Percentiles rank a stretch among this genome's conserved stretches.
These are phyloP conservation scores for Nidula niveotomentosa DNA, from an alignment of 1,284 basidiomycete genomes.

Conservation along the genomic window DNA sequence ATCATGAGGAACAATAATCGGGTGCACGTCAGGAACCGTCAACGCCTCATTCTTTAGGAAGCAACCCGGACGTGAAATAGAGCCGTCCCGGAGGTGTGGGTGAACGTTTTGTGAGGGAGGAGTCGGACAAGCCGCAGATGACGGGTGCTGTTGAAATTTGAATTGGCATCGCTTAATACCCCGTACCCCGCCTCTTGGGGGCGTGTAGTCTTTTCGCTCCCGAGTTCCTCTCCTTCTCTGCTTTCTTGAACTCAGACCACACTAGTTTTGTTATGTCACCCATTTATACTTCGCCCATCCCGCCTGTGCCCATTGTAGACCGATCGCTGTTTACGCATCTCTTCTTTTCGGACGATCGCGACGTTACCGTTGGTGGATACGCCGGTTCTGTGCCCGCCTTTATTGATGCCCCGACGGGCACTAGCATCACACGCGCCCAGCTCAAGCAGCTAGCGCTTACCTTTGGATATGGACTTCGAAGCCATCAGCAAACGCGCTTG, in stretches of 20 bases:
- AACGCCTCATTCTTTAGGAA: too few relatives aligned
- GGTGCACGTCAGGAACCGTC: too few relatives aligned
- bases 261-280: slow-evolving; percentile 28
- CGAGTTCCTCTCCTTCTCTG: slow-evolving; percentile 4
- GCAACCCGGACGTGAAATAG: too few relatives aligned
- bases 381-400: slow-evolving; percentile 51
- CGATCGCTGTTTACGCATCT: slow-evolving; percentile 56
- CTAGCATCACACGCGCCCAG: slow-evolving; percentile 53
- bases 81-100: too few relatives aligned
- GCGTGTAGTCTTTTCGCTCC: too few relatives aligned
- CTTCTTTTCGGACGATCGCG: slow-evolving; percentile 30
- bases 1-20: too few relatives aligned
- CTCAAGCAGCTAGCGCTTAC: slow-evolving; percentile 55
- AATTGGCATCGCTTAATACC: too few relatives aligned
- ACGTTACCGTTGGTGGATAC: slow-evolving; percentile 36
- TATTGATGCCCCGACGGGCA: slow-evolving; percentile 64
- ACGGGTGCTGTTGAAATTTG: too few relatives aligned
- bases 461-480: slow-evolving; percentile 54
- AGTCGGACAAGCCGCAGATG: too few relatives aligned
- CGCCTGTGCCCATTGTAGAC: slow-evolving; percentile 28
- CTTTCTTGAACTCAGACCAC: neutral
- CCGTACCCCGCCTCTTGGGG: too few relatives aligned
- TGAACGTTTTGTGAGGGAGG: too few relatives aligned
- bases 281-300: slow-evolving; percentile 39
- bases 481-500: slow-evolving; percentile 30